A percentile compares a stretch with the other conserved stretches of the same genome.
Conservation (phyloP, 106 monocot genomes). For the Chionographis japonica region DNA sequence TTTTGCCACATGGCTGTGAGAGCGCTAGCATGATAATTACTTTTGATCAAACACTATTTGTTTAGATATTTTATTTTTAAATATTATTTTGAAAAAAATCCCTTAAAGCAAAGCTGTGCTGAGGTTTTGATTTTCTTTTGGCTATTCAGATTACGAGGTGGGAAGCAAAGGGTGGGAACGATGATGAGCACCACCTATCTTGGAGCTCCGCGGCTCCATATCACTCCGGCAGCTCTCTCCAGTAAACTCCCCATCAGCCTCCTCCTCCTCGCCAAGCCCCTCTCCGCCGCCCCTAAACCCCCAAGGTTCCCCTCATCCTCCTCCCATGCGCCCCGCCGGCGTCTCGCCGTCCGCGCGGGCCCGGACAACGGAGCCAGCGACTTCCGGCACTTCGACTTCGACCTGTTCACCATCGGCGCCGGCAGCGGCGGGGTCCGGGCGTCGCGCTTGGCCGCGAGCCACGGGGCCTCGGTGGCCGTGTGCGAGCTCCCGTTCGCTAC, state of each 20-base stretch:
- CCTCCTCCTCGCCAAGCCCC: conserved; percentile 7
- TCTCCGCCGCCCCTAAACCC: conserved; percentile 3
- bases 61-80: no score
- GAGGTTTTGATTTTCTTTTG: no score
- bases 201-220: conserved; percentile 7
- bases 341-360: conserved; percentile 4
- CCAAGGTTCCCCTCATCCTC: not conserved
- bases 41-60: no score
- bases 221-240: conserved; percentile 19
- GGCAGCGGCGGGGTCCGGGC: conserved; percentile 81
- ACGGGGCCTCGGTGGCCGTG: conserved; percentile 62
- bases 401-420: conserved; percentile 81
- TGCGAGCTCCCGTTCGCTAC: conserved; percentile 79
- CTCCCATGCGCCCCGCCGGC: conserved; percentile 5
- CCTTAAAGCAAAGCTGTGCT: no score
- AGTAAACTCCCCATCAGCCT: not conserved
- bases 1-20: no score
- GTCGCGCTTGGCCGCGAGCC: conserved; percentile 57
- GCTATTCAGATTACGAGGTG: no score
- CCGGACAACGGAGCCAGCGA: conserved; percentile 7
- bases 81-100: no score
- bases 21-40: no score
- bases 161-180: no score
- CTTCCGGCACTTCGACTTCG: conserved; percentile 44
- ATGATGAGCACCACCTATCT: conserved; percentile 4